A percentile compares a stretch with the other conserved stretches of the same genome.
Conservation (phyloP, 108 stramenopile genomes). For the Nitzschia sp. region DNA sequence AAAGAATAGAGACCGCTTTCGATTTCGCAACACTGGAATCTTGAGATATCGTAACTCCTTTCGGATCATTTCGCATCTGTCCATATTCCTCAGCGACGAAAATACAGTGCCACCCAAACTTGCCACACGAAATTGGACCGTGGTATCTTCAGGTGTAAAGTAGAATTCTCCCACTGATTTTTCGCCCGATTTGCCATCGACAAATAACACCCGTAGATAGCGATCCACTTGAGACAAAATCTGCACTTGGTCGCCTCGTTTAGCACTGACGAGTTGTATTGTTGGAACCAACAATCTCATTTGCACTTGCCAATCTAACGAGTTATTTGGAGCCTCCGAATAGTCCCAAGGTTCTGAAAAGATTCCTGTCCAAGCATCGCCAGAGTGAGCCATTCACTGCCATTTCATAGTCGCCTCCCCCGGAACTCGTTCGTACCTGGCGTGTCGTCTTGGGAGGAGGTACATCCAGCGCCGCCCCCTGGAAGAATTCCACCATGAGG, state of each 20-base stretch:
- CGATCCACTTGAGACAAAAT: constrained; percentile 54
- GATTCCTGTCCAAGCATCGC: too few species aligned
- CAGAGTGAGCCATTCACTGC: too few species aligned
- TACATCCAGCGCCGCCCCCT: constrained; percentile 64
- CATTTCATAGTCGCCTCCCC: too few species aligned
- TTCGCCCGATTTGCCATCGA: constrained; percentile 62
- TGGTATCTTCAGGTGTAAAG: constrained; percentile 81
- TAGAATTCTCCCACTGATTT: constrained; percentile 81
- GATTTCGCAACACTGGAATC: constrained; percentile 77
- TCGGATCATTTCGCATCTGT: constrained; percentile 72
- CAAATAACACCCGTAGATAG: constrained; percentile 68
- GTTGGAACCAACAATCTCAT: constrained; percentile 59
- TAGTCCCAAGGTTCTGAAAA: constrained; percentile 67
- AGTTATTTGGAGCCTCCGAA: constrained; percentile 46
- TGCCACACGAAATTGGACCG: constrained; percentile 80
- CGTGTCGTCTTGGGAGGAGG: constrained; percentile 82
- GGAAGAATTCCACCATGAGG: constrained; percentile 1
- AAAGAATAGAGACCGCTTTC: constrained; percentile 72
- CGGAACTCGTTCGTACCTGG: too few species aligned
- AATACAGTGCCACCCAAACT: constrained; percentile 3
- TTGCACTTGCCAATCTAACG: constrained; percentile 50
- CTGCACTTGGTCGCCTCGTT: constrained; percentile 55
- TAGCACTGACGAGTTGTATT: constrained; percentile 37
- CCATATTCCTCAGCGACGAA: constrained; percentile 51
- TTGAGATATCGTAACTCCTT: constrained; percentile 75